These are phyloP conservation scores for Xylaria multiplex DNA, from an alignment of 2,329 filamentous ascomycete species.

Conservation along the genomic window DNA sequence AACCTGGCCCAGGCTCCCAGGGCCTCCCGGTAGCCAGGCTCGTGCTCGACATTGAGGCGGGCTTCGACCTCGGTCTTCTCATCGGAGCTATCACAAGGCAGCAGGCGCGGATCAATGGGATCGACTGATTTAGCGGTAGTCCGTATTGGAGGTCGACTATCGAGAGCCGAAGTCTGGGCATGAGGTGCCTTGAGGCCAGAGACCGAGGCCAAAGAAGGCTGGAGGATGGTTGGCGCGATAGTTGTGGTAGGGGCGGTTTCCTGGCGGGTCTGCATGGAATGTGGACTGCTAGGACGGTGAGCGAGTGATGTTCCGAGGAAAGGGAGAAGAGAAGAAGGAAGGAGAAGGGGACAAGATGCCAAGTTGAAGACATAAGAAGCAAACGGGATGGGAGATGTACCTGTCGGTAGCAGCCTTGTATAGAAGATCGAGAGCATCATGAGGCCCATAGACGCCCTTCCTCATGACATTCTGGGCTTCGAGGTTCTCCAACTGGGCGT, in stretches of 20 bases:
- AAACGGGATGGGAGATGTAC: slow-evolving; percentile 43
- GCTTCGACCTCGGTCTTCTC: slow-evolving; percentile 55
- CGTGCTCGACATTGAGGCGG: slow-evolving; percentile 56
- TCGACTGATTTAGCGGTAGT: slow-evolving; percentile 45
- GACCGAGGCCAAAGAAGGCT: slow-evolving; percentile 41
- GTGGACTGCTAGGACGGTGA: slow-evolving; percentile 45
- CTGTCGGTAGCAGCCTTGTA: slow-evolving; percentile 84
- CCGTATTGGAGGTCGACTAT: slow-evolving; percentile 40
- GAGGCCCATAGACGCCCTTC: slow-evolving; percentile 84
- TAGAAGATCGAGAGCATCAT: slow-evolving; percentile 90
- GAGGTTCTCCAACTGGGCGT: slow-evolving; percentile 71
- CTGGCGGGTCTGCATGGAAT: slow-evolving; percentile 43
- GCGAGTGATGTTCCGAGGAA: slow-evolving; percentile 14
- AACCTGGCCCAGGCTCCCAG: slow-evolving; percentile 90
- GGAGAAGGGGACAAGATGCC: too few species aligned
- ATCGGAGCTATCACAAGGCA: slow-evolving; percentile 40
- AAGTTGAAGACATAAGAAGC: too few species aligned
- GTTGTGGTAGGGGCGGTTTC: slow-evolving; percentile 41
- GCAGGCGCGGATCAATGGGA: slow-evolving; percentile 48
- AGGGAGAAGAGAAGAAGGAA: slow-evolving; percentile 19
- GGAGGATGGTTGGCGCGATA: slow-evolving; percentile 44
- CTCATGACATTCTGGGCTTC: slow-evolving; percentile 74
- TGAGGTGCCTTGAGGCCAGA: slow-evolving; percentile 41
- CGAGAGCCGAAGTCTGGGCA: slow-evolving; percentile 39
- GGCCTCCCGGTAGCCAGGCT: slow-evolving; percentile 73